Evolutionary conservation across 2,329 filamentous ascomycete genomes (phyloP), one percentile per base, ranked within the genome.

Genomic region (Alternaria rosae): DNA sequence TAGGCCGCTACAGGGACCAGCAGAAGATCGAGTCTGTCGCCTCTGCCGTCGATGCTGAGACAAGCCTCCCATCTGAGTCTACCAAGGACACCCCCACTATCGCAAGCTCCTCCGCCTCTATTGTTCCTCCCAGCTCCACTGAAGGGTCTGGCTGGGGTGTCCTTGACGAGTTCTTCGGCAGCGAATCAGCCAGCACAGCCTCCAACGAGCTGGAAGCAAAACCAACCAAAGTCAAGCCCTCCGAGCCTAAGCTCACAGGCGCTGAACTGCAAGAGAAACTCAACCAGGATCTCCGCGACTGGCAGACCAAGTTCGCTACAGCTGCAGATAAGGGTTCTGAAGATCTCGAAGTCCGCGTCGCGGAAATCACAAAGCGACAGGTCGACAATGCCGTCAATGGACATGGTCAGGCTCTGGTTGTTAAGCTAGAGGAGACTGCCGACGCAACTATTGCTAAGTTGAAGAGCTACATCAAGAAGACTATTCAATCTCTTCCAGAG

Each of bases 291-390:
- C 85, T 99, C 13, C 86, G 88, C 68, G 85, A 86, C 58, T 99
- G 95, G 94, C 91, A 97, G 79, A 88, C 88, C 64, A 96, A 97
- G 74, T 97, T 97, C 76, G 87, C 91, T 26, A 88, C 89, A 62
- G 93, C 93, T 10, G 92, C 92, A 8, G 91, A 96, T 62, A 93
- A 96, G 76, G 94, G 93, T 6, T 83, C 87, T n/a, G 88, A 89
- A 64, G 88, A 91, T 70, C 82, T 92, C 6, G 84, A 87, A 64
- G 83, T 86, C 28, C 85, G 87, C 20, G 85, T 92, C 44, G 80
- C 83, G 6, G 86, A 95, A 65, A 92, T 98, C 64, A 91, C 94
- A 32, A 85, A 88, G 5, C 86, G 89, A 35, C 89, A 92, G 81
- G 84, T 92, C 60, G 81, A 88, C 3, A 86, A 86, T 15, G 87